Conservation (phyloP, 148 eudicot genomes). For the Nepenthes gracilis region DNA sequence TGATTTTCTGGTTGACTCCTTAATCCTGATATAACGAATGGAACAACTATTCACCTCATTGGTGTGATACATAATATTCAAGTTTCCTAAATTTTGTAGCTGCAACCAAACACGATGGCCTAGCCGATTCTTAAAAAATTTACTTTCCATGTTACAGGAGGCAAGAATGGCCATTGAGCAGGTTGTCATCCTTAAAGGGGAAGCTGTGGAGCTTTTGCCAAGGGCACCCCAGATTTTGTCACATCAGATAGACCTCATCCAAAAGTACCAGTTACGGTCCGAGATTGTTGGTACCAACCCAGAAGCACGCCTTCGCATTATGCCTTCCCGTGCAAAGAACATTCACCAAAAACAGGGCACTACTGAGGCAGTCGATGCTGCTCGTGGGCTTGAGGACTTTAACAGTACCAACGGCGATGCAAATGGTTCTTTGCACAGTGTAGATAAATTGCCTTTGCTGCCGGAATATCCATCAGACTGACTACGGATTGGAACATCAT, state of each 20-base stretch:
- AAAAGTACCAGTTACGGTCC: constrained; percentile 47
- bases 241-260: constrained; percentile 59
- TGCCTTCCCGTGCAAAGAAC: constrained; percentile 25
- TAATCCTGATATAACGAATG: too few species aligned
- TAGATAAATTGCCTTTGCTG: constrained; percentile 62
- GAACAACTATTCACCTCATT: too few species aligned
- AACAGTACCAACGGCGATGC: constrained; percentile 21
- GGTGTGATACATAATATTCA: too few species aligned
- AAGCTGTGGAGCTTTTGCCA: constrained; percentile 69
- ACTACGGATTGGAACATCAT: not conserved
- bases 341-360: constrained; percentile 10
- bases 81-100: too few species aligned
- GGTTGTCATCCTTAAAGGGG: constrained; percentile 66
- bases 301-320: constrained; percentile 45
- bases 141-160: constrained; percentile 35
- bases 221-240: constrained; percentile 49
- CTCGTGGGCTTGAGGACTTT: constrained; percentile 22
- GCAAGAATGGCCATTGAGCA: constrained; percentile 81
- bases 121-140: not conserved
- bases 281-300: constrained; percentile 43
- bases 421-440: constrained; percentile 35
- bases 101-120: too few species aligned
- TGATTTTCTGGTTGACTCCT: too few species aligned
- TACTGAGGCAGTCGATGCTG: constrained; percentile 17
- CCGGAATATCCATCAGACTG: constrained; percentile 43